Conservation (phyloP, 2,329 filamentous ascomycete genomes). For the Ilyonectria sp. region DNA sequence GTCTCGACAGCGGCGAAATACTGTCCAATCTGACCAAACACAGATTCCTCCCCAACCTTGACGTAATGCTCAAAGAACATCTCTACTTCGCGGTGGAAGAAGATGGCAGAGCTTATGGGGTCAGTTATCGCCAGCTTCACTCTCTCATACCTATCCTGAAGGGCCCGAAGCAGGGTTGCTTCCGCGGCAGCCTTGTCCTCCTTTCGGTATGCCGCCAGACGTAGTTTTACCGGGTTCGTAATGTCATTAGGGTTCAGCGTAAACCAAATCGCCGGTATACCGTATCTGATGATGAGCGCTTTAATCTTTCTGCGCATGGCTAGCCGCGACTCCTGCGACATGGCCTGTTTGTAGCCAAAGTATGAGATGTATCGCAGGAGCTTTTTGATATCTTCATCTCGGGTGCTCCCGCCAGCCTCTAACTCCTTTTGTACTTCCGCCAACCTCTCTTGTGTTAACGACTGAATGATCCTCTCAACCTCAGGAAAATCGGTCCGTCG, state of each 20-base stretch:
- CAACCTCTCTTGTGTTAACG: too few relatives aligned
- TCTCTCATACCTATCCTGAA: too few relatives aligned
- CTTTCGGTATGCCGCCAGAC: not conserved
- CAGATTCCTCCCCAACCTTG: too few relatives aligned
- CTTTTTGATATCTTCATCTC: conserved; percentile 16
- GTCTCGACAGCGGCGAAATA: too few relatives aligned
- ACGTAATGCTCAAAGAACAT: too few relatives aligned
- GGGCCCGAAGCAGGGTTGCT: conserved; percentile 3
- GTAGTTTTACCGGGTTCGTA: conserved; percentile 16
- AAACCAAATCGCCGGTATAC: conserved; percentile 29
- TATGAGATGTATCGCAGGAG: conserved; percentile 19
- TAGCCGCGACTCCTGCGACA: not conserved
- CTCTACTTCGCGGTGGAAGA: too few relatives aligned
- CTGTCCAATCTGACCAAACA: too few relatives aligned
- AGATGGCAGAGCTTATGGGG: too few relatives aligned
- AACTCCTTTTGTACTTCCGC: not conserved
- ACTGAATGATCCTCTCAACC: too few relatives aligned
- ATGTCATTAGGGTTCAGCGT: conserved; percentile 33
- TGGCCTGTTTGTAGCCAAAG: conserved; percentile 6
- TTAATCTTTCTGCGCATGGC: conserved; percentile 24
- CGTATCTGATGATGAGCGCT: conserved; percentile 20
- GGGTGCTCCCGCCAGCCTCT: conserved; percentile 6
- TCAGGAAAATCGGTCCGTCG: not conserved
- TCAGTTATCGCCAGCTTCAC: too few relatives aligned
- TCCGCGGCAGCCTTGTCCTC: too few relatives aligned